Evolutionary conservation across 306 rosid genomes (phyloP), one percentile per base, ranked within the genome.

Genomic region (Albizia julibrissin): DNA sequence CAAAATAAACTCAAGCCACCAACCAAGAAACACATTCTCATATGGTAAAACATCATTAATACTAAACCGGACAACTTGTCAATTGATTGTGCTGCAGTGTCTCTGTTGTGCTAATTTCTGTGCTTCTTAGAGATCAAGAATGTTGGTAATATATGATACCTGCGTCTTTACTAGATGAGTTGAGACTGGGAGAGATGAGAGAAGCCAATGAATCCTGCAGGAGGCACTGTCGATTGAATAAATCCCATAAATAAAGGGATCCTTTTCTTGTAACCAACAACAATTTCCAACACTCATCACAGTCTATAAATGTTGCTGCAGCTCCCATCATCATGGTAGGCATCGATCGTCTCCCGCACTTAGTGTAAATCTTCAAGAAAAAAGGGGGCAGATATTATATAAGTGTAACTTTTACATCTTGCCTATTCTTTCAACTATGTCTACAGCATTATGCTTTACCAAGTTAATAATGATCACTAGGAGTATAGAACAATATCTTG

Each of bases 291-390:
- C 86, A 85, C 83, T 94, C 97, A 21, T 94, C 98, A 34, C 98
- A 94, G 52, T 94, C 98, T 71, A 94, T 84, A 88, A 94, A 94
- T 69, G 97, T 91, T 46, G 98, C 92, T 54, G 98, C 93, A 42
- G 98, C 91, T 70, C 97, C 98, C 88, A 82, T 82, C 93, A 94
- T 90, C 98, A 94, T 94, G 75, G 95, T 85, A 81, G 98, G 97
- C 94, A 92, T 88, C 69, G 97, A 88, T 82, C 98, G 94, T 88
- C 97, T 91, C 81, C 98, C 98, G 78, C 97, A 89, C 78, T 86
- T 94, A 3, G 98, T 91, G 89, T 94, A 94, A 81, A 95, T 91
- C 98, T 94, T 81, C 62, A 72, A 86, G 66, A 77, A 33, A 67
- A 74, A 80, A 34, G 11, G 79, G 0, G 74, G 9, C 18, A 83